Conservation (phyloP, 192 early-diverging fungal genomes). For the Coemansia sp. region DNA sequence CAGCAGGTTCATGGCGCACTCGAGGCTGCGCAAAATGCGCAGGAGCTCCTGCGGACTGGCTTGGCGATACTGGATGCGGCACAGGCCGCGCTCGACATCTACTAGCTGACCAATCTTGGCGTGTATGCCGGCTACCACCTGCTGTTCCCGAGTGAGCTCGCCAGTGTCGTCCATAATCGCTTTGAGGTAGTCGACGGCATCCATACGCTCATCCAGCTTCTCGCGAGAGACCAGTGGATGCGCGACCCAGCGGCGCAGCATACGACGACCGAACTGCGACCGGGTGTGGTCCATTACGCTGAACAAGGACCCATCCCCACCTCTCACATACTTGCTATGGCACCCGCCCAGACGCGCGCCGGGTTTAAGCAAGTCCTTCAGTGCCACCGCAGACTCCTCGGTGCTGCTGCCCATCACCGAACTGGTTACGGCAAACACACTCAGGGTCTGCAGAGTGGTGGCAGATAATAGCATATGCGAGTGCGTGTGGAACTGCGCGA, state of each 20-base stretch:
- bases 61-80: conserved; percentile 80
- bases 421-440: conserved; percentile 78
- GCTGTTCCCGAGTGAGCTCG: background rate
- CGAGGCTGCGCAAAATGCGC: conserved; percentile 62
- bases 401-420: conserved; percentile 52
- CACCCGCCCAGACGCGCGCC: conserved; percentile 7
- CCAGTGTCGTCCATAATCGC: conserved; percentile 32
- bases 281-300: conserved; percentile 77
- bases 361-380: conserved; percentile 22
- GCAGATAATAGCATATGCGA: conserved; percentile 84
- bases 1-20: conserved; percentile 36
- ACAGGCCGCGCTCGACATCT: conserved; percentile 92
- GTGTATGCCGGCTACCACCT: conserved; percentile 42
- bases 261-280: conserved; percentile 88
- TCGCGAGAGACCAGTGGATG: conserved; percentile 71
- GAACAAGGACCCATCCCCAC: conserved; percentile 77
- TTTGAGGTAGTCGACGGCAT: conserved; percentile 82
- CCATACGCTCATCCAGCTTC: conserved; percentile 71
- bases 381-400: conserved; percentile 9
- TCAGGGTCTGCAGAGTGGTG: conserved; percentile 86
- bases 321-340: conserved; percentile 16
- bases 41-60: conserved; percentile 86
- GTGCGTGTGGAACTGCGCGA: conserved; percentile 78
- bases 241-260: conserved; percentile 82
- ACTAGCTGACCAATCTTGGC: conserved; percentile 60